These are phyloP conservation scores for Botrytis cinerea DNA, from an alignment of 2,329 filamentous ascomycete genomes.

Conservation along the genomic window DNA sequence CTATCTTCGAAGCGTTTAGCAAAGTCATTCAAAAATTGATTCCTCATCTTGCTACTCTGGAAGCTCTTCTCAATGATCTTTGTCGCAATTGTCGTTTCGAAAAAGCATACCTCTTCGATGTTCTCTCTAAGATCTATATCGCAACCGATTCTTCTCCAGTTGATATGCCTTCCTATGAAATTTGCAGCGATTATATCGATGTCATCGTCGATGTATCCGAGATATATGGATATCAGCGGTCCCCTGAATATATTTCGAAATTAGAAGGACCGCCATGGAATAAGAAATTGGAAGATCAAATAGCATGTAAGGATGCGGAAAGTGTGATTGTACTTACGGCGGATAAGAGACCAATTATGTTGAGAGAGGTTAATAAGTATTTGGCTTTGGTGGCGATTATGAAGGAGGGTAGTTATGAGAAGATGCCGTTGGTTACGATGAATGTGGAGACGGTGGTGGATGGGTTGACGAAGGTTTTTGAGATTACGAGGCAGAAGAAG, in stretches of 20 bases:
- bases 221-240: slow-evolving; percentile 79
- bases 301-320: slow-evolving; percentile 66
- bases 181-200: slow-evolving; percentile 98
- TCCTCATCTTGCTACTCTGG: slow-evolving; percentile 86
- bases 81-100: slow-evolving; percentile 94
- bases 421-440: slow-evolving; percentile 83
- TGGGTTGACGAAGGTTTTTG: slow-evolving; percentile 77
- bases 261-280: slow-evolving; percentile 64
- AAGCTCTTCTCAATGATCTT: slow-evolving; percentile 90
- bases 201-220: slow-evolving; percentile 97
- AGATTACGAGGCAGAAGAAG: slow-evolving; percentile 62
- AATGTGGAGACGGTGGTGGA: slow-evolving; percentile 82
- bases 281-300: slow-evolving; percentile 64
- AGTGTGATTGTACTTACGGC: slow-evolving; percentile 68
- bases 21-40: slow-evolving; percentile 99
- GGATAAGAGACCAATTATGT: slow-evolving; percentile 61
- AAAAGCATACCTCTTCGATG: slow-evolving; percentile 97
- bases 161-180: slow-evolving; percentile 95
- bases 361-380: slow-evolving; percentile 71
- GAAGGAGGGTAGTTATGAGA: slow-evolving; percentile 81
- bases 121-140: slow-evolving; percentile 97
- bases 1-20: slow-evolving; percentile 96
- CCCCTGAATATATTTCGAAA: slow-evolving; percentile 54
- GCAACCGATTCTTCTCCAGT: slow-evolving; percentile 91
- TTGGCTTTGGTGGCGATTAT: slow-evolving; percentile 82